Evolutionary conservation across 176 grass and related monocot genomes (phyloP), one percentile per base, ranked within the genome.

Genomic region (Ensete glaucum): DNA sequence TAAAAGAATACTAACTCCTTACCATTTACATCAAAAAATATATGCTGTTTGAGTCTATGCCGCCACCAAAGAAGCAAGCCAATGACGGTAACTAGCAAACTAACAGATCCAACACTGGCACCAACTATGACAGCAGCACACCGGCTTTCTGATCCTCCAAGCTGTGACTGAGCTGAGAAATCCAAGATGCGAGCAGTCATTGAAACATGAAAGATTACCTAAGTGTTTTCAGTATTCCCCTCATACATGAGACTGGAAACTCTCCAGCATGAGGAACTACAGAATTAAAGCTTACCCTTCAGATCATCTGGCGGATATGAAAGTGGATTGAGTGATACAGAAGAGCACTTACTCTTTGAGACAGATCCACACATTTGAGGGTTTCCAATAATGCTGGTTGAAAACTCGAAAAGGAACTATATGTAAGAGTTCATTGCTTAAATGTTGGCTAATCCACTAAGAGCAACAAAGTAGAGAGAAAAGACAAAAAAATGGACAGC

Each of bases 261-360:
- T 56, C 25, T 79, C 77, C 49, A 50, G 14, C 17, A 14, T 70
- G 9, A 69, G 43, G 23, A 57, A 58, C 54, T 21, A 57, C 15
- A 76, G 10, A 21, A 70, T 19, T n/a, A 50, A n/a, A 19, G 8
- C 67, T 50, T 79, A 79, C 77, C 52, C 53, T 70, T 58, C 58
- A 79, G 53, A 70, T 96, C 82, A 83, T 96, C 92, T 60, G 92
- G 92, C 76, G 83, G 92, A 78, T 92, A 92, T 19, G 92, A 92
- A 71, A 96, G 92, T 22, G 92, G 92, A 25, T 89, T 87, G 56
- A 89, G 59, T 9, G 89, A 96, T 26, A 89, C 81, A 21, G 85
- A 89, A 51, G 92, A 86, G 60, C 92, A 96, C 77, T 92, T 96
- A 54, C 78, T 88, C 78, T 65, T 78, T 82, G 87, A 81, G 11